Conservation (phyloP, 2,329 filamentous ascomycete species). For the Clarireedia hainanense region DNA sequence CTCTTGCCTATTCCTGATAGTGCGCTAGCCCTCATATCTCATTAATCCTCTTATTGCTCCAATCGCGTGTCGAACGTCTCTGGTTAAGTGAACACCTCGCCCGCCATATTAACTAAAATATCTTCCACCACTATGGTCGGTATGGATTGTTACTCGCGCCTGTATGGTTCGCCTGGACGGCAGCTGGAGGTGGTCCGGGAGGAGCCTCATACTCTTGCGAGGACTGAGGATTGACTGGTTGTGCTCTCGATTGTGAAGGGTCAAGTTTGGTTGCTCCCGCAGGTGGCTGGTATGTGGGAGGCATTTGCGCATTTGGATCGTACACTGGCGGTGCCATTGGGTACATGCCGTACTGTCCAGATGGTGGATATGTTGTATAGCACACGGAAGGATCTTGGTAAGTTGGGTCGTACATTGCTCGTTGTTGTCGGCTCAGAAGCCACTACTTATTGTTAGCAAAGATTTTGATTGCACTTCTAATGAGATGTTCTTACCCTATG, state of each 20-base stretch:
- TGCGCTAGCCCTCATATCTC: constrained; percentile 10
- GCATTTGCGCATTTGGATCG: constrained; percentile 43
- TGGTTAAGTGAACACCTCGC: neutral
- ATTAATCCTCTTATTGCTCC: neutral
- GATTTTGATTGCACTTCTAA: neutral
- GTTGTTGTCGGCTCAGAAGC: constrained; percentile 26
- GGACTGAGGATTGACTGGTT: constrained; percentile 24
- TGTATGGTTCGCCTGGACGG: constrained; percentile 26
- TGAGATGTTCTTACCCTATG: constrained; percentile 48
- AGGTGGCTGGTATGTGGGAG: constrained; percentile 48
- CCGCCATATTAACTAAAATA: constrained; percentile 15
- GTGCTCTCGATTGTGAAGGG: constrained; percentile 37
- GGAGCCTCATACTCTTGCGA: constrained; percentile 37
- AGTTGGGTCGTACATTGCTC: constrained; percentile 31
- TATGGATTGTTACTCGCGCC: constrained; percentile 30
- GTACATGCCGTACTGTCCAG: constrained; percentile 40
- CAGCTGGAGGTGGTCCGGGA: constrained; percentile 40
- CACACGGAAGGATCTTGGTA: constrained; percentile 38
- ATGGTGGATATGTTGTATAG: constrained; percentile 34
- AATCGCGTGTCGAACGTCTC: neutral
- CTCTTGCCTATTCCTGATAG: constrained; percentile 30
- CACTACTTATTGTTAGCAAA: constrained; percentile 22
- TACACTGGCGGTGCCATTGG: constrained; percentile 47
- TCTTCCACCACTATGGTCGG: constrained; percentile 16
- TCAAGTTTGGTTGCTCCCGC: constrained; percentile 45